A percentile compares a stretch with the other conserved stretches of the same genome.
These are phyloP conservation scores for Mycena metata DNA, from an alignment of 768 basidiomycete genomes.

Conservation along the genomic window DNA sequence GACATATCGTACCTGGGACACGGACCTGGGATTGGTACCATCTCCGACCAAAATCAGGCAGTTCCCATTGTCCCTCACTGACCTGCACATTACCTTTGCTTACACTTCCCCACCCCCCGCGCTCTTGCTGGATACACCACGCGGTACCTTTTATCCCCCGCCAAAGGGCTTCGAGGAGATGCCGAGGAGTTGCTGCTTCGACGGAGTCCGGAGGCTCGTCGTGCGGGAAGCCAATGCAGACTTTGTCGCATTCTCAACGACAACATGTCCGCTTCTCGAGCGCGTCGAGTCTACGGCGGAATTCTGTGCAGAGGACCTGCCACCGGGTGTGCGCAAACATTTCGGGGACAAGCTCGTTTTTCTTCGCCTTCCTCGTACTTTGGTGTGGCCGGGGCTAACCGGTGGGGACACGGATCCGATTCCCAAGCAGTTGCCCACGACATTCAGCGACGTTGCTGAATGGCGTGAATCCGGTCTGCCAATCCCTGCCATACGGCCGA, in stretches of 20 bases:
- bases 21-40: too few relatives aligned
- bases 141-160: background rate
- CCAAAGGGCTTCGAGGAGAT: too few relatives aligned
- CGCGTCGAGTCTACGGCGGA: slow-evolving; percentile 2
- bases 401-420: background rate
- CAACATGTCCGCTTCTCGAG: background rate
- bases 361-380: background rate
- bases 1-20: background rate
- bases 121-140: background rate
- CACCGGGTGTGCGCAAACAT: background rate
- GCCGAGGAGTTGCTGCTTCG: background rate
- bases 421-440: too few relatives aligned
- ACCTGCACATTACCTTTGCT: slow-evolving; percentile 3
- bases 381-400: background rate
- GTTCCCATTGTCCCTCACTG: background rate
- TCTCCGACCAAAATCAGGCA: too few relatives aligned
- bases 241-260: slow-evolving; percentile 2
- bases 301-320: background rate
- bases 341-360: background rate
- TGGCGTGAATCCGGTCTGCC: too few relatives aligned
- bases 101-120: background rate
- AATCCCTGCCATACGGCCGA: too few relatives aligned
- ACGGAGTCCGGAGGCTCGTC: background rate
- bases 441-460: too few relatives aligned
- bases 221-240: background rate